phyloP scores from a whole-genome alignment of 495 filamentous ascomycete species.

The Annulohypoxylon stygium region DNA sequence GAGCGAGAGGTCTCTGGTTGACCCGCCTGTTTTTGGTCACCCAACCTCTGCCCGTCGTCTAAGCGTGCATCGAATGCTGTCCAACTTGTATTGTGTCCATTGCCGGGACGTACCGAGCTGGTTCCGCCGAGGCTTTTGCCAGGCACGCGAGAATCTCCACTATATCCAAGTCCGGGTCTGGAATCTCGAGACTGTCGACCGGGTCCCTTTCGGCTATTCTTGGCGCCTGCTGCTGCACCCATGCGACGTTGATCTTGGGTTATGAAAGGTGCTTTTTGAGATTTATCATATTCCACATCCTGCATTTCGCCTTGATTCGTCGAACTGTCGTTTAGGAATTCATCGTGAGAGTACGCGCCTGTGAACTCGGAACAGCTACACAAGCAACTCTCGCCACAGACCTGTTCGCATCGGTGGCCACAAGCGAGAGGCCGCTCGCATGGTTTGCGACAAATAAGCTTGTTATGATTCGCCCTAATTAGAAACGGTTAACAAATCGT shows the following conservation, averaged over 20 bases:
- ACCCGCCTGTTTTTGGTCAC: conserved; percentile 4
- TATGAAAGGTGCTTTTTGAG: conserved; percentile 29
- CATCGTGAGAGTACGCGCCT: conserved; percentile 45
- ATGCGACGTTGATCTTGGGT: conserved; percentile 20
- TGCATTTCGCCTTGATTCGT: background rate
- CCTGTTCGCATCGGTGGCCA: conserved; percentile 67
- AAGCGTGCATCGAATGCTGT: conserved; percentile 34
- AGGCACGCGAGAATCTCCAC: background rate
- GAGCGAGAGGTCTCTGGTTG: background rate
- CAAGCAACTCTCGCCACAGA: conserved; percentile 57
- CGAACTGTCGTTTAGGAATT: conserved; percentile 19
- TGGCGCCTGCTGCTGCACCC: background rate
- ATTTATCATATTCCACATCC: background rate
- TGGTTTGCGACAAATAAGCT: conserved; percentile 73
- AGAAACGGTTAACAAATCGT: conserved; percentile 51
- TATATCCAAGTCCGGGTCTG: conserved; percentile 20
- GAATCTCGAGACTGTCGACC: background rate
- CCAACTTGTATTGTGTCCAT: conserved; percentile 18
- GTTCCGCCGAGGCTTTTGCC: background rate
- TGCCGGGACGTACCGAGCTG: background rate
- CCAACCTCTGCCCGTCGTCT: conserved; percentile 34
- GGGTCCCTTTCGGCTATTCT: background rate
- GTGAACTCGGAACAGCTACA: conserved; percentile 54
- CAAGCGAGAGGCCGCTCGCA: conserved; percentile 72
- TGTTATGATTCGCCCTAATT: conserved; percentile 69